Percentiles rank a stretch among this genome's conserved stretches.
phyloP scores from a whole-genome alignment of 2,329 filamentous ascomycete species.

The Fusarium brevicatenulatum region DNA sequence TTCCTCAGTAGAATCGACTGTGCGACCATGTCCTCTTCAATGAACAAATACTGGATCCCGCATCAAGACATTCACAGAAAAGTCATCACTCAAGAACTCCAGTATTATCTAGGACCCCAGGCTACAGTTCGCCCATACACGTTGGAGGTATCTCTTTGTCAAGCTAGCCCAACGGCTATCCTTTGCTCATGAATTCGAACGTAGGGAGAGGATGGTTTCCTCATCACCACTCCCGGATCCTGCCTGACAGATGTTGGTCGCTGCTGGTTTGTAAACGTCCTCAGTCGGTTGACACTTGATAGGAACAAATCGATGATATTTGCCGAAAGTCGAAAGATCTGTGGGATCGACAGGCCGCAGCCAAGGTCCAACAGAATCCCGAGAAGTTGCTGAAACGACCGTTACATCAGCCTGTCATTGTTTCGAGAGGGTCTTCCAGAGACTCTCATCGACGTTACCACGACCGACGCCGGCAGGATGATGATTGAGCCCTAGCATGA shows the following conservation, averaged over 20 bases:
- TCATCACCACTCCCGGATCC: conserved; percentile 67
- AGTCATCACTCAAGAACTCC: conserved; percentile 67
- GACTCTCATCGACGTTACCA: conserved; percentile 43
- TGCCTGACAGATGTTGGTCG: conserved; percentile 68
- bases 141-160: conserved; percentile 58
- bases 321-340: conserved; percentile 67
- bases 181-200: conserved; percentile 38
- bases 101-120: conserved; percentile 67
- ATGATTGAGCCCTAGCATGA: conserved; percentile 29
- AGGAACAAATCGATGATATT: conserved; percentile 73
- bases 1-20: conserved; percentile 20
- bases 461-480: conserved; percentile 42
- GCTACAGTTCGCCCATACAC: conserved; percentile 68
- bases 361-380: conserved; percentile 56
- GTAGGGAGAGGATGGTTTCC: conserved; percentile 69
- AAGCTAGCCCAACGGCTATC: conserved; percentile 23
- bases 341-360: conserved; percentile 66
- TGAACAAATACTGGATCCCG: conserved; percentile 71
- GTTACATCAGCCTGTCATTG: conserved; percentile 64
- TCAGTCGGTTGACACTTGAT: conserved; percentile 32
- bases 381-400: conserved; percentile 65
- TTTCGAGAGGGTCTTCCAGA: conserved; percentile 47
- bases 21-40: conserved; percentile 45
- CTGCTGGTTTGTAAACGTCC: neutral
- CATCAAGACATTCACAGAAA: conserved; percentile 69